phyloP scores from a whole-genome alignment of 2,329 filamentous ascomycete genomes.

The Apiospora phragmitis region DNA sequence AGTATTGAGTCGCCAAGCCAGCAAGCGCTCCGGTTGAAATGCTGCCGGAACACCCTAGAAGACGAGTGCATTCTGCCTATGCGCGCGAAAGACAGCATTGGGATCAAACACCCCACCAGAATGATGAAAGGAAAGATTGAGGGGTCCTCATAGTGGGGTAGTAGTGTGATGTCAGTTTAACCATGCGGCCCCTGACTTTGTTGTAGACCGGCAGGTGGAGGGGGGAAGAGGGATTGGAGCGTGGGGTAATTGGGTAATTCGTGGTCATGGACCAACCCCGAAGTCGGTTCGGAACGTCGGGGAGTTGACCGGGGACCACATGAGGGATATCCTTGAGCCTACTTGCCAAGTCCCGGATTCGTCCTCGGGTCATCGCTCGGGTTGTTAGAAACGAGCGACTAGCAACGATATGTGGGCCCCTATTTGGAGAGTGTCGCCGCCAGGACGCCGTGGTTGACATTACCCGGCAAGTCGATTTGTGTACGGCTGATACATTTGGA shows the following conservation, averaged over 20 bases:
- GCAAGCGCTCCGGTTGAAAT: background rate
- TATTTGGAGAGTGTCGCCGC: background rate
- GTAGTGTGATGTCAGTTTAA: background rate
- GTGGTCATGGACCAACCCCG: background rate
- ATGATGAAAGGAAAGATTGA: constrained; percentile 2
- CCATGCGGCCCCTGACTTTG: background rate
- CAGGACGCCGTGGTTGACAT: too few species aligned
- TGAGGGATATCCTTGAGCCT: background rate
- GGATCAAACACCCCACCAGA: background rate
- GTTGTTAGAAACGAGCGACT: background rate
- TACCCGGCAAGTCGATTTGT: background rate
- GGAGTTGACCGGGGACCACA: background rate
- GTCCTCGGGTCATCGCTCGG: background rate
- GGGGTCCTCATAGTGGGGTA: background rate
- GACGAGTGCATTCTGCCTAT: background rate
- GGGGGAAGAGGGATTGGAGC: background rate
- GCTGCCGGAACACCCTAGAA: background rate
- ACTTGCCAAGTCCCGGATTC: background rate
- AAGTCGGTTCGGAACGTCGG: background rate
- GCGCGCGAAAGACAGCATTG: background rate
- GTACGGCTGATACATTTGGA: background rate
- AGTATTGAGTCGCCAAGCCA: background rate
- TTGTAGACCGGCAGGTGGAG: background rate
- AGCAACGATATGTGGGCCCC: background rate
- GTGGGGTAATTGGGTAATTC: background rate